These are phyloP conservation scores for Venturia effusa DNA, from an alignment of 2,329 filamentous ascomycete genomes.

Conservation along the genomic window DNA sequence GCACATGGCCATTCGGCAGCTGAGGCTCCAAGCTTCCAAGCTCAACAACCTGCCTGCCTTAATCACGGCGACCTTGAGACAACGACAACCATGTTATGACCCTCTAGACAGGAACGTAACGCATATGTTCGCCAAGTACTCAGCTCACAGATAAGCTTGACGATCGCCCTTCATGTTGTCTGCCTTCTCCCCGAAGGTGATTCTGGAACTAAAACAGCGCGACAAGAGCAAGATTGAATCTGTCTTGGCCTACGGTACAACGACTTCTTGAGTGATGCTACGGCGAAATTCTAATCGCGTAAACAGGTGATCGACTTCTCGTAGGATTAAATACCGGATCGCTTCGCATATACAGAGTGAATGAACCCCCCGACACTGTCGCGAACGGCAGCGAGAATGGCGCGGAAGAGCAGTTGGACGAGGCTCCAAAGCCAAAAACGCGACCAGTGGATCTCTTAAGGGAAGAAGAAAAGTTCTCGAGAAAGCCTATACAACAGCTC, in stretches of 20 bases:
- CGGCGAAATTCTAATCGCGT: constrained; percentile 14
- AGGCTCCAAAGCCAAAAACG: constrained; percentile 22
- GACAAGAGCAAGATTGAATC: constrained; percentile 98
- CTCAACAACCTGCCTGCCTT: not conserved
- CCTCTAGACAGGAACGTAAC: not conserved
- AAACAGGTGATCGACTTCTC: constrained; percentile 66
- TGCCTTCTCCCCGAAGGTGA: constrained; percentile 89
- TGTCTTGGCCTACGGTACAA: constrained; percentile 74
- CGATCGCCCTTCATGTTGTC: constrained; percentile 65
- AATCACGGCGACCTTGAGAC: not conserved
- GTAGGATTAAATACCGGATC: constrained; percentile 85
- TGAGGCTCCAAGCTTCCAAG: not conserved
- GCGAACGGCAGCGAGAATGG: constrained; percentile 25
- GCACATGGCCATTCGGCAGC: too few relatives aligned
- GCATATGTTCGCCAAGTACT: not conserved
- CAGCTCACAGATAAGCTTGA: not conserved
- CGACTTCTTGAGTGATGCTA: constrained; percentile 1
- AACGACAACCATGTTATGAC: not conserved
- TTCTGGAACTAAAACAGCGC: constrained; percentile 90
- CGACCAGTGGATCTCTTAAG: constrained; percentile 69
- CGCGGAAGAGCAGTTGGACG: constrained; percentile 22
- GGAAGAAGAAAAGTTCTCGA: constrained; percentile 90
- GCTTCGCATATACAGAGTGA: constrained; percentile 83
- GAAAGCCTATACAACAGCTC: constrained; percentile 81
- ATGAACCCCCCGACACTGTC: constrained; percentile 42